Percentiles rank a stretch among this genome's conserved stretches.
phyloP scores from a whole-genome alignment of 1,139 yeast genomes.

The Martiniozyma asiatica region DNA sequence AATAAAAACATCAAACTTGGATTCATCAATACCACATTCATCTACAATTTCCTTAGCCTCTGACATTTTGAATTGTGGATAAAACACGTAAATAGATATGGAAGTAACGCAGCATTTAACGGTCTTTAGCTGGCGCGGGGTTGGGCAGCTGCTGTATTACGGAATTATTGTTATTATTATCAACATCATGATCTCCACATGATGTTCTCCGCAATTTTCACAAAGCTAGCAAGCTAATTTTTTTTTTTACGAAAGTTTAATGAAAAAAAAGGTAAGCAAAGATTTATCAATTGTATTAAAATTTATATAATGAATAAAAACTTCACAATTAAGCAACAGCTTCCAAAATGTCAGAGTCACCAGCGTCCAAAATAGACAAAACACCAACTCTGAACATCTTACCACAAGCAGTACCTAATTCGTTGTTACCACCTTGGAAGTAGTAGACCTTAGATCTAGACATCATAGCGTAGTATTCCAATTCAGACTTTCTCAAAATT shows the following conservation, averaged over 20 bases:
- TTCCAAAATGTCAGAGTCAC: constrained; percentile 98
- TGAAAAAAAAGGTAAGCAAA: too few species aligned
- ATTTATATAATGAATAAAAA: too few species aligned
- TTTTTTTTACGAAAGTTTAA: too few species aligned
- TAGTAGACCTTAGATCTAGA: constrained; percentile 97
- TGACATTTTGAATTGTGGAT: neutral
- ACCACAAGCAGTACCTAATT: constrained; percentile 99
- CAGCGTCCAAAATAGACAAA: constrained; percentile 91
- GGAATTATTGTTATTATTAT: too few species aligned
- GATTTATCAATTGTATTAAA: too few species aligned
- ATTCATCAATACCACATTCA: constrained; percentile 1
- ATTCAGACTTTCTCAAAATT: constrained; percentile 98
- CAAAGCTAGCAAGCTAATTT: too few species aligned
- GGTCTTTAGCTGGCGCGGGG: neutral
- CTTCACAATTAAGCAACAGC: constrained; percentile 23
- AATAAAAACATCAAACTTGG: constrained; percentile 41
- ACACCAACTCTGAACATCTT: constrained; percentile 99
- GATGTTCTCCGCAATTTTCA: too few species aligned
- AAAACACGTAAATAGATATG: neutral
- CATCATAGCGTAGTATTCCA: constrained; percentile 99
- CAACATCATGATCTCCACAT: too few species aligned
- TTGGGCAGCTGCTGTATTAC: too few species aligned
- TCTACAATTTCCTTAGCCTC: constrained; percentile 3
- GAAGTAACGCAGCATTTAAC: neutral
- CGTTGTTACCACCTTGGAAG: constrained; percentile 99